Evolutionary conservation across 805 yeast species (phyloP).

Genomic region (Starmerella geochares): DNA sequence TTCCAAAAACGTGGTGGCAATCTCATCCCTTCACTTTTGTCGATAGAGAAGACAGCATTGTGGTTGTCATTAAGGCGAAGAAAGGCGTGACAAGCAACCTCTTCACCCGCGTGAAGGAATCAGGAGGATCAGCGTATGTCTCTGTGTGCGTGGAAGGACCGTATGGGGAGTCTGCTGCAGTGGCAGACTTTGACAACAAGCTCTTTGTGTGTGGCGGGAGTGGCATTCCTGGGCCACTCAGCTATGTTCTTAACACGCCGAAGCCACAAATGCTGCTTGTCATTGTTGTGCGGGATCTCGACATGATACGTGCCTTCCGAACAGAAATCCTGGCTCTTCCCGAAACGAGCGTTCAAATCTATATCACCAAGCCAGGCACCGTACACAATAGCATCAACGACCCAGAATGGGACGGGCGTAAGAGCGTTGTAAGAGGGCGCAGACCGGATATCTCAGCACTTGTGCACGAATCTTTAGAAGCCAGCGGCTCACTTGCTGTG

Average conservation of each 20-base stretch:
- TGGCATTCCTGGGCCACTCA: conserved; percentile 14
- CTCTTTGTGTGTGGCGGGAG: conserved; percentile 13
- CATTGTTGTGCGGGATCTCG: conserved; percentile 9
- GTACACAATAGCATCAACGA: neutral
- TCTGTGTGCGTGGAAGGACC: conserved; percentile 8
- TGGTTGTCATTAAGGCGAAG: conserved; percentile 13
- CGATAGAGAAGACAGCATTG: neutral
- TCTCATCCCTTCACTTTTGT: conserved; percentile 57
- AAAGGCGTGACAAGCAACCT: conserved; percentile 1
- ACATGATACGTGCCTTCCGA: conserved; percentile 5
- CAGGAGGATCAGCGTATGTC: neutral
- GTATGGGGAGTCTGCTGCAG: conserved; percentile 6
- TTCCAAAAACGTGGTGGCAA: conserved; percentile 50
- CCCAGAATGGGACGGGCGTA: neutral
- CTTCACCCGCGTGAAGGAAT: neutral
- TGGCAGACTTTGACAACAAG: conserved; percentile 1
- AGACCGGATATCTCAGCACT: conserved; percentile 15
- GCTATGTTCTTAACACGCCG: conserved; percentile 3
- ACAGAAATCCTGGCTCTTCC: neutral
- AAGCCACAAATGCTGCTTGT: conserved; percentile 5
- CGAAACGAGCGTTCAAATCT: neutral
- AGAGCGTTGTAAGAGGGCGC: neutral
- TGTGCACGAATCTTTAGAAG: conserved; percentile 29
- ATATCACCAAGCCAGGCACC: neutral
- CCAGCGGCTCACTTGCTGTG: conserved; percentile 40